Evolutionary conservation across 2,329 filamentous ascomycete genomes (phyloP), one percentile per base, ranked within the genome.

Genomic region (Onygenales sp.): DNA sequence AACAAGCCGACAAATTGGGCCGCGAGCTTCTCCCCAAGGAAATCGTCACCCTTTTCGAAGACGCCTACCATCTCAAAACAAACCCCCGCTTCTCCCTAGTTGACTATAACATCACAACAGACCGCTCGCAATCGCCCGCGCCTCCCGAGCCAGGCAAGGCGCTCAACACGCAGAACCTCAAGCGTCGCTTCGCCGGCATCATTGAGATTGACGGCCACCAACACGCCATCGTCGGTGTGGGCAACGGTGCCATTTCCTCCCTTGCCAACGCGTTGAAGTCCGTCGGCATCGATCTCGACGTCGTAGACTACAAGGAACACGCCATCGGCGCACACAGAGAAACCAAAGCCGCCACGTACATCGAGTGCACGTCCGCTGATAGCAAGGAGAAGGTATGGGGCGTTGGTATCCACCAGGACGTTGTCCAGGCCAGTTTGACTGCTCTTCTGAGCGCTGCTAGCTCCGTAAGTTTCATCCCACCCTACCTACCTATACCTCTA

Each of bases 241-340:
- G 92, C 36, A 95, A 91, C 66, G 92, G 92, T 64, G 89, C 92
- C 36, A 89, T 97, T 62, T 96, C 90, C 3, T 89, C 87, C 58
- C 74, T 97, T 65, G 89, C 89, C 2, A 85, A 89, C 62, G 92
- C 91, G 13, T 78, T 98, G 43, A 81, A 82, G 61, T 78, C 78
- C 13, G 73, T 97, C 36, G 88, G 89, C 55, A 85, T 97, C 58
- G 85, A 94, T 64, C 77, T 97, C 27, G 92, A 97, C 66, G 89
- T 97, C 50, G 82, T 85, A 45, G 89, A 96, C 69, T 97, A 97
- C 77, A 95, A 94, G 76, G 93, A 97, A 71, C 92, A 97, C 72
- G 86, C 91, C 32, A 90, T 97, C 61, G 89, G 89, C 59, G 77
- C 79, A 50, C 89, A 88, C 57, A 81, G 83, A 54, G 82, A 89